phyloP scores from a whole-genome alignment of 108 stramenopile genomes.

The Phaeodactylum tricornutum region DNA sequence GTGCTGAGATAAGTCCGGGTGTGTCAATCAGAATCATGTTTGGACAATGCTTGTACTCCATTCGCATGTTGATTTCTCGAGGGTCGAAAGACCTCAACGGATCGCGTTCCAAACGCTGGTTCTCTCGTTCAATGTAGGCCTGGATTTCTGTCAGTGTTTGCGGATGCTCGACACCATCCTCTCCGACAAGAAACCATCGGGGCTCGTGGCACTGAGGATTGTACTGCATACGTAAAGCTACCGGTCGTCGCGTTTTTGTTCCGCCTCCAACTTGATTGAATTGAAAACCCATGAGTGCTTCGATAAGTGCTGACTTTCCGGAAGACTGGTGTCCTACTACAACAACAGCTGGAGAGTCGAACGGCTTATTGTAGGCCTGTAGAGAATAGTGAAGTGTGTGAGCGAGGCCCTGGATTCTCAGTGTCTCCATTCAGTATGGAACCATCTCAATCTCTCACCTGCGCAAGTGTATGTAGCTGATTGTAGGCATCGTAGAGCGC shows the following conservation, averaged over 20 bases:
- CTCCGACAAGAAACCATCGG: slow-evolving; percentile 64
- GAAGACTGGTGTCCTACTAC: slow-evolving; percentile 90
- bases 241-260: slow-evolving; percentile 85
- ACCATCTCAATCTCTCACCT: slow-evolving; percentile 34
- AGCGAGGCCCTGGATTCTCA: background rate
- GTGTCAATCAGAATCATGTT: slow-evolving; percentile 94
- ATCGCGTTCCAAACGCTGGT: slow-evolving; percentile 77
- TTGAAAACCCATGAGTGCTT: slow-evolving; percentile 94
- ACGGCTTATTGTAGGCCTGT: slow-evolving; percentile 88
- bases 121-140: slow-evolving; percentile 88
- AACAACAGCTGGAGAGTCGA: slow-evolving; percentile 91
- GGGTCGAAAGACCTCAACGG: slow-evolving; percentile 81
- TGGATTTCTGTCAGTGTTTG: slow-evolving; percentile 53
- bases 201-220: slow-evolving; percentile 80
- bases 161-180: slow-evolving; percentile 58
- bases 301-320: slow-evolving; percentile 89
- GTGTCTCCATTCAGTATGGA: background rate
- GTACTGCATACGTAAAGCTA: slow-evolving; percentile 93
- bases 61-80: slow-evolving; percentile 84
- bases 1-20: slow-evolving; percentile 78
- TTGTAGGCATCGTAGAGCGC: slow-evolving; percentile 87
- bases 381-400: background rate
- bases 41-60: slow-evolving; percentile 94
- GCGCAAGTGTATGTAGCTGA: slow-evolving; percentile 80
- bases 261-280: slow-evolving; percentile 95